A percentile compares a stretch with the other conserved stretches of the same genome.
phyloP scores from a whole-genome alignment of 768 basidiomycete species.

The Glaciozyma martinii region DNA sequence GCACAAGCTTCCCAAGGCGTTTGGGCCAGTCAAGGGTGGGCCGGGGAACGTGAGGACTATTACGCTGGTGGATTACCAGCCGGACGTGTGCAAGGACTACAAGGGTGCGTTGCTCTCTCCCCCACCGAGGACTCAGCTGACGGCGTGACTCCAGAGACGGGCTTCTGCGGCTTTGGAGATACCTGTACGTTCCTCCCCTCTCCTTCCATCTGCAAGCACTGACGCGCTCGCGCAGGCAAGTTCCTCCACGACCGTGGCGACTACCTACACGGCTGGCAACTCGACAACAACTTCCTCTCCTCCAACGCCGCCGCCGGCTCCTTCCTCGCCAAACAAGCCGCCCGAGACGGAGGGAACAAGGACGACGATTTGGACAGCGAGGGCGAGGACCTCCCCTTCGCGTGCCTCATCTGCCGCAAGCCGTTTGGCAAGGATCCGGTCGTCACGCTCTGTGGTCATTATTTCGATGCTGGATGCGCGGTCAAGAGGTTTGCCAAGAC shows the following conservation, averaged over 20 bases:
- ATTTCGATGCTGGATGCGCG: constrained; percentile 90
- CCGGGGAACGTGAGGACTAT: constrained; percentile 73
- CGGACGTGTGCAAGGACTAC: constrained; percentile 99
- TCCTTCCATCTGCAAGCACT: neutral
- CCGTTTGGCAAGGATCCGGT: constrained; percentile 81
- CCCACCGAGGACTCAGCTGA: neutral
- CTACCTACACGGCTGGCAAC: constrained; percentile 94
- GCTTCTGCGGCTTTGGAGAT: constrained; percentile 97
- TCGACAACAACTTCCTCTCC: constrained; percentile 57
- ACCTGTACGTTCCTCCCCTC: constrained; percentile 60
- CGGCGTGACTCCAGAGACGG: constrained; percentile 60
- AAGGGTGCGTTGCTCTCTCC: constrained; percentile 58
- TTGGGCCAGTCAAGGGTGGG: constrained; percentile 66
- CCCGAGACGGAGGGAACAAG: constrained; percentile 45
- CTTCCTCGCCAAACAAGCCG: constrained; percentile 58
- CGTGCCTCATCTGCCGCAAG: constrained; percentile 94
- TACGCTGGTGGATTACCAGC: constrained; percentile 94
- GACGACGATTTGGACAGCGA: constrained; percentile 54
- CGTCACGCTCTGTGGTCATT: constrained; percentile 92
- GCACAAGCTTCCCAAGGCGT: constrained; percentile 72
- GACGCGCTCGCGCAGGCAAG: neutral
- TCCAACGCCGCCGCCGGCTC: constrained; percentile 46
- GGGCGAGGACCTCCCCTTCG: constrained; percentile 88
- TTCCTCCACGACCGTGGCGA: constrained; percentile 92
- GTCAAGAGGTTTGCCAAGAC: constrained; percentile 90